Base-by-base conservation (phyloP, 129 eudicot genomes). In the Pseudognaphalium luteoalbum region DNA sequence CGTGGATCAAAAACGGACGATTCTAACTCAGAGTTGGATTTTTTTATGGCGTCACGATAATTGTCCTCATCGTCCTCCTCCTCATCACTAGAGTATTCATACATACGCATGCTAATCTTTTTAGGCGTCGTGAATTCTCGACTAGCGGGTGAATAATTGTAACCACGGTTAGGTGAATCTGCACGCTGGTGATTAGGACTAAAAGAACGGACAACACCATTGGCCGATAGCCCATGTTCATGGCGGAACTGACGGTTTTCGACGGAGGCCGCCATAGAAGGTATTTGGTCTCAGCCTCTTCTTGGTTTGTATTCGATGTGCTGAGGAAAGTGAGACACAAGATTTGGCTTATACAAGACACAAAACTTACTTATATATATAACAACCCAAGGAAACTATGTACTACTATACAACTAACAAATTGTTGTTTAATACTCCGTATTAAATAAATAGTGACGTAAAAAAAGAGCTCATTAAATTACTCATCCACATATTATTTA, bases 241-340 rank as follows among this genome's bases (percentile, higher is more conserved):
- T 77, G 85, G 68, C 66, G 83, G 39, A 84, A 85, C 70, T 79
- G 98, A 73, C 96, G 86, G 84, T 91, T 91, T 66, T 93, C 96
- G 32, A 93, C 97, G 5, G 88, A 93, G 59, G 98, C 85, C 74
- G 98, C 97, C 54, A 47, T 47, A 25, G 28, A 25, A 25, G 1
- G 28, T 25, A 0, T 0, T 25, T 25, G 28, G 28, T 0, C 50
- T 47, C 54, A 12, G 54, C 54, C 14, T 47, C 54, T 41, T 9
- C 14, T 47, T 14, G 54, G 54, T 12, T 47, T 47, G n/a, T 12
- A 47, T 47, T 47, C 54, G 1, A 11, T 47, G 54, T 47, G 54
- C 54, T 47, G 54, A 47, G 54, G 14, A 47, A 47, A 47, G 54
- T 47, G 54, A 47, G 54, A 14, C 54, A 44, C 52, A 47, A 47